phyloP scores from a whole-genome alignment of 192 early-diverging fungal species.

The Thamnidium elegans region DNA sequence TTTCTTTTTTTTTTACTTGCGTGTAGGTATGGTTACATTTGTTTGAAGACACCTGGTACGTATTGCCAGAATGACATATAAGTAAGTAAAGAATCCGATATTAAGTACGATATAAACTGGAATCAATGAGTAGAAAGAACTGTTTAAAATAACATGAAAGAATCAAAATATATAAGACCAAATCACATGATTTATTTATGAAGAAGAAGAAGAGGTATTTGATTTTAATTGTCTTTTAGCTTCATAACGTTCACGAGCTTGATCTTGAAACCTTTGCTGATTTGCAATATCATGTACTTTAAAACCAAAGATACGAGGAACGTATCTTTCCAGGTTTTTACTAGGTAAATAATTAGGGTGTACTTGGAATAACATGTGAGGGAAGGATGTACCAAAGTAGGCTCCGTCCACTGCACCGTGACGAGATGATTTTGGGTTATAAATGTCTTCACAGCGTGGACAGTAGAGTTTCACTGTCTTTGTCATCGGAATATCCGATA shows the following conservation, averaged over 20 bases:
- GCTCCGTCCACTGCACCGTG: conserved; percentile 91
- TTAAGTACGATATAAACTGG: too few relatives aligned
- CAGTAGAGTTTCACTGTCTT: conserved; percentile 95
- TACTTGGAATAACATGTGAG: conserved; percentile 93
- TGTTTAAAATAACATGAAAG: too few relatives aligned
- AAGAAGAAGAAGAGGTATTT: too few relatives aligned
- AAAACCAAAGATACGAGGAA: conserved; percentile 99
- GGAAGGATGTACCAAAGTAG: conserved; percentile 95
- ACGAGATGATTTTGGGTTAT: conserved; percentile 84
- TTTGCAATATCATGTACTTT: conserved; percentile 84
- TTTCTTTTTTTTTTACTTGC: too few relatives aligned
- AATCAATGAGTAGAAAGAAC: too few relatives aligned
- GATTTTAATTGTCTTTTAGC: neutral
- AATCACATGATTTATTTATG: too few relatives aligned
- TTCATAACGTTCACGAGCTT: conserved; percentile 58
- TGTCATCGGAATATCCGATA: conserved; percentile 81
- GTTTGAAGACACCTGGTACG: too few relatives aligned
- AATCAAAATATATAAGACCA: too few relatives aligned
- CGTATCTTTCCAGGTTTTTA: conserved; percentile 78
- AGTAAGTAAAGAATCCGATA: too few relatives aligned
- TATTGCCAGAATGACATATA: too few relatives aligned
- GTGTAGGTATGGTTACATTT: too few relatives aligned
- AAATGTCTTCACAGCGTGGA: conserved; percentile 94
- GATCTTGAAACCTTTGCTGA: conserved; percentile 90
- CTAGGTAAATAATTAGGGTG: conserved; percentile 80